phyloP scores from a whole-genome alignment of 192 early-diverging fungal species.

The Backusella westeae region DNA sequence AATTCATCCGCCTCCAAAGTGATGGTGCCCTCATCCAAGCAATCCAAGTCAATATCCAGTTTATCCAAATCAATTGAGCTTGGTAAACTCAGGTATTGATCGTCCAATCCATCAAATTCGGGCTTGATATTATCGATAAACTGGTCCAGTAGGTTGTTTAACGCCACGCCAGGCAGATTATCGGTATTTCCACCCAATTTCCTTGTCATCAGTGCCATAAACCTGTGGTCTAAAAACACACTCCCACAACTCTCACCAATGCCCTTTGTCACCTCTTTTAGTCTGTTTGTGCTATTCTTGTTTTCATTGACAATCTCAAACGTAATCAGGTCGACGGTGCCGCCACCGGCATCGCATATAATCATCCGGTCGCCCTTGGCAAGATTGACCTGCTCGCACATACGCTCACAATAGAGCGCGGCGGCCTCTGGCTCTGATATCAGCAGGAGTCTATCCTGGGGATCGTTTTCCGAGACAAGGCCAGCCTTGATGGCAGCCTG shows the following conservation, averaged over 20 bases:
- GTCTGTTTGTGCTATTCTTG: conserved; percentile 14
- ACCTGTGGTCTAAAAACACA: conserved; percentile 43
- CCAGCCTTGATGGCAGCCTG: conserved; percentile 40
- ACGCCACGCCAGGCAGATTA: not conserved
- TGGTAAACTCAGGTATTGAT: conserved; percentile 44
- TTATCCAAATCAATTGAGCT: conserved; percentile 36
- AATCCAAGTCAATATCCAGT: conserved; percentile 28
- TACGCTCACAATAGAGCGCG: conserved; percentile 45
- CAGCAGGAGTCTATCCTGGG: conserved; percentile 39
- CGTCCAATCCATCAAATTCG: conserved; percentile 46
- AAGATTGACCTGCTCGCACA: conserved; percentile 44
- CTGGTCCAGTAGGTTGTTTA: conserved; percentile 33
- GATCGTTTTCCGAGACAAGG: conserved; percentile 34
- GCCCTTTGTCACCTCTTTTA: conserved; percentile 48
- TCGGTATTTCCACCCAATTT: conserved; percentile 39
- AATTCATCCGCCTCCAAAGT: conserved; percentile 38
- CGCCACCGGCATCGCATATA: conserved; percentile 53
- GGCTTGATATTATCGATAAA: conserved; percentile 48
- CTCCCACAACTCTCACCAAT: conserved; percentile 47
- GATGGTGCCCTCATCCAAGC: conserved; percentile 43
- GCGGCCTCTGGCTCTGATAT: conserved; percentile 48
- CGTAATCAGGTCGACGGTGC: conserved; percentile 52
- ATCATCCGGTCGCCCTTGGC: conserved; percentile 40
- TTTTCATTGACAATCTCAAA: conserved; percentile 41
- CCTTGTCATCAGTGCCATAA: conserved; percentile 33